A percentile compares a stretch with the other conserved stretches of the same genome.
phyloP scores from a whole-genome alignment of 257 asterid genomes.

The Capsicum rhomboideum region DNA sequence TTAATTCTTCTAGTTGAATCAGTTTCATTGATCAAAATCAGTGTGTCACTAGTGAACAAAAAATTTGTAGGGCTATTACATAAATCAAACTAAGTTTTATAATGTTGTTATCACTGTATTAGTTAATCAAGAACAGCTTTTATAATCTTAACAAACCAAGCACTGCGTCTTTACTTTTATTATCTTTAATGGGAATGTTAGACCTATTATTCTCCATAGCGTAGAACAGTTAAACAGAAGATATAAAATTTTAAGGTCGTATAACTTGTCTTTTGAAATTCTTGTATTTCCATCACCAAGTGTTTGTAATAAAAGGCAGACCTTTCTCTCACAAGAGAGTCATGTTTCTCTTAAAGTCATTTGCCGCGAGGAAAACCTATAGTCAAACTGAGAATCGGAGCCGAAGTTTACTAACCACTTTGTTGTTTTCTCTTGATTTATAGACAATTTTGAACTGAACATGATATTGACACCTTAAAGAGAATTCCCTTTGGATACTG shows the following conservation, averaged over 20 bases:
- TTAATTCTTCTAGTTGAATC: neutral
- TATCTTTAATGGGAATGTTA: neutral
- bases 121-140: neutral
- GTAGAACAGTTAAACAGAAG: neutral
- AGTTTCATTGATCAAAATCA: neutral
- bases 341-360: neutral
- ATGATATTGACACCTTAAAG: neutral
- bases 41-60: neutral
- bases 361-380: too few relatives aligned
- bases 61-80: neutral
- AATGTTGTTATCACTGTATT: neutral
- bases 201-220: neutral
- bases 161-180: neutral
- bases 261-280: neutral
- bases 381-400: too few relatives aligned
- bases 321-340: neutral
- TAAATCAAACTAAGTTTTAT: neutral
- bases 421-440: too few relatives aligned
- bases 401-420: too few relatives aligned
- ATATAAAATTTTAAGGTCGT: neutral
- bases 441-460: too few relatives aligned
- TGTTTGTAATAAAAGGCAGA: neutral
- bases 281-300: neutral
- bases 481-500: neutral
- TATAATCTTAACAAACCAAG: too few relatives aligned